Evolutionary conservation across 2,329 filamentous ascomycete genomes (phyloP).

Genomic region (Tolypocladium cylindrosporum): DNA sequence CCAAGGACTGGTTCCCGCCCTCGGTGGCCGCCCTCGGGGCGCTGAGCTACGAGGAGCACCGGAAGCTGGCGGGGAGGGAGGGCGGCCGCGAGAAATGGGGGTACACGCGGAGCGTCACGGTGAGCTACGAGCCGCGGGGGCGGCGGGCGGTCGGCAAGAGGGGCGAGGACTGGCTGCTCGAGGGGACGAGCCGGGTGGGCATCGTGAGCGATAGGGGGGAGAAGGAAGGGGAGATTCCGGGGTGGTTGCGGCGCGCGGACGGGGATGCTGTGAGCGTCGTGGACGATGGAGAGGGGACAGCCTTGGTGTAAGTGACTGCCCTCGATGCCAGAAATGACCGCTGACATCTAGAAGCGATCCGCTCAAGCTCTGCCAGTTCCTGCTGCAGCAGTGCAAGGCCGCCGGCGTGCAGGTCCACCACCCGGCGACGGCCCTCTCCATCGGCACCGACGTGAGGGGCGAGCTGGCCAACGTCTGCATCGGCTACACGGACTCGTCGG

Average conservation of each 20-base stretch:
- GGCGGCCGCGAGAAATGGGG: slow-evolving; percentile 44
- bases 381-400: slow-evolving; percentile 44
- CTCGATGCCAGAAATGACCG: not conserved
- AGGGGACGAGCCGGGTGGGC: slow-evolving; percentile 53
- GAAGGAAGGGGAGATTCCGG: slow-evolving; percentile 20
- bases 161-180: slow-evolving; percentile 55
- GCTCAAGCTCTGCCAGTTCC: slow-evolving; percentile 51
- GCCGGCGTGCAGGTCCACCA: slow-evolving; percentile 58
- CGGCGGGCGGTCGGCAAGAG: slow-evolving; percentile 25
- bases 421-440: slow-evolving; percentile 44
- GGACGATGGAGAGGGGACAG: slow-evolving; percentile 48
- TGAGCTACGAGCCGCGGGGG: slow-evolving; percentile 36
- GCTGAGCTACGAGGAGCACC: slow-evolving; percentile 61
- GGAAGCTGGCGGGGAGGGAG: slow-evolving; percentile 48
- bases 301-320: slow-evolving; percentile 46
- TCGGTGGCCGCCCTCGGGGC: slow-evolving; percentile 47
- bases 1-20: slow-evolving; percentile 60
- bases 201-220: slow-evolving; percentile 26
- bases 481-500: slow-evolving; percentile 28
- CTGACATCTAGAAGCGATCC: slow-evolving; percentile 44
- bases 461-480: slow-evolving; percentile 43
- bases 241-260: slow-evolving; percentile 25
- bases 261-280: slow-evolving; percentile 52
- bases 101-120: slow-evolving; percentile 43
- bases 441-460: slow-evolving; percentile 39